Evolutionary conservation across 1,139 yeast genomes (phyloP), one percentile per base, ranked within the genome.

Genomic region (Geotrichum klebahnii): DNA sequence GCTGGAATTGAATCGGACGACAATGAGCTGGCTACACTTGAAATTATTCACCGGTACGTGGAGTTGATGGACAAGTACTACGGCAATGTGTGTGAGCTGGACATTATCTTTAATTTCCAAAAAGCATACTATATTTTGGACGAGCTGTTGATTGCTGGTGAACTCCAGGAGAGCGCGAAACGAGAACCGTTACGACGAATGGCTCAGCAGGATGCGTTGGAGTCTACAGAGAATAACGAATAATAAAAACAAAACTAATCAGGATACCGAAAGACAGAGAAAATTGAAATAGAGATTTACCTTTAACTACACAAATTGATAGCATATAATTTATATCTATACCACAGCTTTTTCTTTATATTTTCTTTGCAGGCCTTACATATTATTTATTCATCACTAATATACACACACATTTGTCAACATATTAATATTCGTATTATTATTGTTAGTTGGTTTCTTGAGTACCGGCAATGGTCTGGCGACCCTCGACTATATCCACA

Each of bases 21-120:
- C 62, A 94, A 94, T 64, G 98, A 92, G 66, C 75, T 94, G 58
- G 70, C 88, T 51, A 81, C 95, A 1, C 73, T 94, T 53, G 98
- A 94, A 62, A 74, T 85, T 28, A 83, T 94, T 48, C 98, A 94
- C 65, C 75, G 97, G 53, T 94, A 83, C 65, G 99, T 94, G 45
- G 98, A 94, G 67, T 89, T 87, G 60, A 88, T 92, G 96, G 99
- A 92, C 72, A 84, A 85, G 62, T 81, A 89, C 60, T 92, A 87
- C 64, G 97, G 97, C n/a, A 92, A 89, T 64, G 98, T 92, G 19
- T 86, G 96, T 69, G 97, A 89, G 64, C 64, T 69, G 28, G 72
- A 90, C 68, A 89, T 92, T 55, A 92, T 92, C 48, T 92, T 92
- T 77, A 95, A 95, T 60, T 92, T 92, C 69, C 86, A 84, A 61